These are phyloP conservation scores for Beauveria medogensis DNA, from an alignment of 2,329 filamentous ascomycete species.

Conservation along the genomic window DNA sequence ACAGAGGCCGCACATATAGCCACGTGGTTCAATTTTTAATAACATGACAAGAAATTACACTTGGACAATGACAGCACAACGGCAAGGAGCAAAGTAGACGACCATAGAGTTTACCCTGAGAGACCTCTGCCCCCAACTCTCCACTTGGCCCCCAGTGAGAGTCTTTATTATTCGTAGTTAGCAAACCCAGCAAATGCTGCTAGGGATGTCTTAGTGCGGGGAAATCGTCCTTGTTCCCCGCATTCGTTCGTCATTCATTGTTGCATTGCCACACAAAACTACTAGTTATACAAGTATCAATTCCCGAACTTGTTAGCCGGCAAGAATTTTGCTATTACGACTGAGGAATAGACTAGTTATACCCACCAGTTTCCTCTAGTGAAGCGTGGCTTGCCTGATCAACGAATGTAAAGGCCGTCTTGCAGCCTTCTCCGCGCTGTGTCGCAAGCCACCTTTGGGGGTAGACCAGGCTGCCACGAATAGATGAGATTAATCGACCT, in stretches of 20 bases:
- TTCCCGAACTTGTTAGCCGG: background rate
- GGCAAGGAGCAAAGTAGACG: background rate
- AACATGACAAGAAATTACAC: background rate
- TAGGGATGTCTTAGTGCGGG: background rate
- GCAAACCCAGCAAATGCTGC: background rate
- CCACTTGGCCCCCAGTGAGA: background rate
- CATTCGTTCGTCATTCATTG: background rate
- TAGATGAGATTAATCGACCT: conserved; percentile 1
- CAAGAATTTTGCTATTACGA: no score
- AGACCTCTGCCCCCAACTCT: background rate
- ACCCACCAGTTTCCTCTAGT: background rate
- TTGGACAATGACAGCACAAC: background rate
- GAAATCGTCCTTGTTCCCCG: background rate
- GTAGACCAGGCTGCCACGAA: background rate
- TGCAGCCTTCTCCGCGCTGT: background rate
- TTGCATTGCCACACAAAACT: background rate
- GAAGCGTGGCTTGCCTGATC: background rate
- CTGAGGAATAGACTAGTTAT: background rate
- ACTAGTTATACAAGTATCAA: background rate
- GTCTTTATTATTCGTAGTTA: background rate
- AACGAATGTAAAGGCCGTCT: background rate
- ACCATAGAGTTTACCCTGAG: background rate
- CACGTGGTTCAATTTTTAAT: background rate
- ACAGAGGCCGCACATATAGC: no score
- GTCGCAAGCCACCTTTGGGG: background rate